These are phyloP conservation scores for Chlorella sp. DNA, from an alignment of 139 green algal species.

Conservation along the genomic window DNA sequence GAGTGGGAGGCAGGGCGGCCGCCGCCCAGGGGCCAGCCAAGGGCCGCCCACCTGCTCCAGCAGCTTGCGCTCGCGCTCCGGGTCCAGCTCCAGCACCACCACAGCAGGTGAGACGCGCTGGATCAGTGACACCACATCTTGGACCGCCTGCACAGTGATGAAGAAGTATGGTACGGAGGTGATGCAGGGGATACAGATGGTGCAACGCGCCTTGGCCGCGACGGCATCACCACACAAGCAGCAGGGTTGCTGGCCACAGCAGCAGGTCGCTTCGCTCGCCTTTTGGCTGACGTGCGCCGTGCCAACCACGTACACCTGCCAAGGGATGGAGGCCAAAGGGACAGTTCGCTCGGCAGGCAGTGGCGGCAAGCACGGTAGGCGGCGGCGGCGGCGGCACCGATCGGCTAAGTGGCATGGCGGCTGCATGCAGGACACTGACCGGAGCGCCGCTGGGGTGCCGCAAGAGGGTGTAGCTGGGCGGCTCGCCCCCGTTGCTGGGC, in stretches of 20 bases:
- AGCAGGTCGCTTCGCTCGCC: neutral
- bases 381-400: neutral
- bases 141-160: constrained; percentile 16
- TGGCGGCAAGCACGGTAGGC: neutral
- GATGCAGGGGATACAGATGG: too few species aligned
- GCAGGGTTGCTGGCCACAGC: neutral
- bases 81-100: constrained; percentile 55
- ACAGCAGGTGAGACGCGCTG: constrained; percentile 23
- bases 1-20: too few species aligned
- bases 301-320: constrained; percentile 52
- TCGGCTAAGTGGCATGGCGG: neutral
- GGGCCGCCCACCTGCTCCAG: neutral
- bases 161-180: too few species aligned
- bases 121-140: constrained; percentile 46
- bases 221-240: too few species aligned
- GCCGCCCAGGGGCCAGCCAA: neutral
- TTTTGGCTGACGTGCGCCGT: constrained; percentile 51
- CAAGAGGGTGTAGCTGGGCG: neutral
- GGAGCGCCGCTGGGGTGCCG: constrained; percentile 4
- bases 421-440: neutral
- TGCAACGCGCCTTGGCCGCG: too few species aligned
- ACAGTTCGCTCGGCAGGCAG: too few species aligned
- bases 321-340: neutral
- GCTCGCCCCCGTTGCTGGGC: neutral
- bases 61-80: constrained; percentile 28